Evolutionary conservation across 805 yeast species (phyloP), one percentile per base, ranked within the genome.

Genomic region (Nakazawaea wickerhamii): DNA sequence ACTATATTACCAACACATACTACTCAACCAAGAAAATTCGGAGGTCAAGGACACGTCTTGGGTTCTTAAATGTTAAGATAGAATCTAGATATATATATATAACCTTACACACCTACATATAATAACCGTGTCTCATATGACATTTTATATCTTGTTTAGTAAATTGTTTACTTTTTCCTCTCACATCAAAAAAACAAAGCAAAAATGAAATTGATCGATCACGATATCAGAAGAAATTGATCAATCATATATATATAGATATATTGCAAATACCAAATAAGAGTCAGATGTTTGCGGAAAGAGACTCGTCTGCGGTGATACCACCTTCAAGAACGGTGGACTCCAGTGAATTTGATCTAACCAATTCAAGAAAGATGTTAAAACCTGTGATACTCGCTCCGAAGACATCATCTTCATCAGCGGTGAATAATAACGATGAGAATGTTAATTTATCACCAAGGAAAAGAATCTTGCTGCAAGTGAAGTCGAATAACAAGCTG

Each of bases 21-120:
- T 5, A 36, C 36, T 5, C 27, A 25, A 37, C 34, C 40, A 18
- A 27, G 31, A 14, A 38, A 30, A 26, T 55, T 55, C 45, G 37
- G 36, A 25, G 60, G 60, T 14, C 40, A 50, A n/a, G 61, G 61
- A 22, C 50, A 54, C 26, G 59, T 58, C 18, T 46, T 59, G 30
- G 62, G 62, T 11, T 32, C 50, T 19, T 22, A 13, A 25, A n/a
- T 25, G 21, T 19, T 15, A 19, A n/a, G n/a, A n/a, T n/a, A n/a
- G n/a, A n/a, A n/a, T n/a, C n/a, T n/a, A n/a, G n/a, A n/a, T n/a
- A n/a, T n/a, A n/a, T n/a, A n/a, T n/a, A n/a, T n/a, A n/a, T n/a
- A n/a, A n/a, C n/a, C n/a, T n/a, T n/a, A n/a, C n/a, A n/a, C n/a
- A n/a, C n/a, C n/a, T n/a, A n/a, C n/a, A n/a, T n/a, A n/a, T n/a